phyloP scores from a whole-genome alignment of 192 early-diverging fungal species.

The Podila horticola region DNA sequence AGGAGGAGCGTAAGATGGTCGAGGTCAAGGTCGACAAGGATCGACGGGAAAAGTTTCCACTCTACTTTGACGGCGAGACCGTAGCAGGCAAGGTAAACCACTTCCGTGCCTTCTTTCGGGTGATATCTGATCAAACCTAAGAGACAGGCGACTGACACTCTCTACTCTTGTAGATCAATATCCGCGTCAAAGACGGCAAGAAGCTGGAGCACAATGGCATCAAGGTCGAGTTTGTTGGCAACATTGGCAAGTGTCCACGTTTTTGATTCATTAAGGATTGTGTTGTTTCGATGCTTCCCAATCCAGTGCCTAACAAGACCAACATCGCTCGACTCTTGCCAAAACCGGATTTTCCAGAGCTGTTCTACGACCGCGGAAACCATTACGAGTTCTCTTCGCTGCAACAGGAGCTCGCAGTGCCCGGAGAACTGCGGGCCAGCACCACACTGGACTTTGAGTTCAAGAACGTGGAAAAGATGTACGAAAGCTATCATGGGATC shows the following conservation, averaged over 20 bases:
- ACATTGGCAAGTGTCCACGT: constrained; percentile 77
- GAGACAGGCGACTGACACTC: not conserved
- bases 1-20: constrained; percentile 90
- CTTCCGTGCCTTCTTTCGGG: not conserved
- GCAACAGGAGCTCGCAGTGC: constrained; percentile 92
- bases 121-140: not conserved
- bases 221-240: constrained; percentile 97
- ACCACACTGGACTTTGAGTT: constrained; percentile 95
- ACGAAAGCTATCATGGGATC: constrained; percentile 97
- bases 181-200: constrained; percentile 88
- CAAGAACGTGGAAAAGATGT: constrained; percentile 99
- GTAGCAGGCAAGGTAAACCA: constrained; percentile 87
- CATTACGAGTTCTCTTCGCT: constrained; percentile 95
- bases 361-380: constrained; percentile 95
- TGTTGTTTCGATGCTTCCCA: too few species aligned
- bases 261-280: too few species aligned
- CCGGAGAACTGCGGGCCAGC: constrained; percentile 89
- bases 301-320: not conserved
- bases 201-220: constrained; percentile 98
- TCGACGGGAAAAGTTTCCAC: constrained; percentile 88
- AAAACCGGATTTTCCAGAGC: constrained; percentile 60
- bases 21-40: constrained; percentile 96
- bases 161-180: constrained; percentile 64
- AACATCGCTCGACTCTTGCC: not conserved
- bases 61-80: constrained; percentile 98